These are phyloP conservation scores for Rhodotorula mucilaginosa DNA, from an alignment of 1,284 basidiomycete genomes.

Conservation along the genomic window DNA sequence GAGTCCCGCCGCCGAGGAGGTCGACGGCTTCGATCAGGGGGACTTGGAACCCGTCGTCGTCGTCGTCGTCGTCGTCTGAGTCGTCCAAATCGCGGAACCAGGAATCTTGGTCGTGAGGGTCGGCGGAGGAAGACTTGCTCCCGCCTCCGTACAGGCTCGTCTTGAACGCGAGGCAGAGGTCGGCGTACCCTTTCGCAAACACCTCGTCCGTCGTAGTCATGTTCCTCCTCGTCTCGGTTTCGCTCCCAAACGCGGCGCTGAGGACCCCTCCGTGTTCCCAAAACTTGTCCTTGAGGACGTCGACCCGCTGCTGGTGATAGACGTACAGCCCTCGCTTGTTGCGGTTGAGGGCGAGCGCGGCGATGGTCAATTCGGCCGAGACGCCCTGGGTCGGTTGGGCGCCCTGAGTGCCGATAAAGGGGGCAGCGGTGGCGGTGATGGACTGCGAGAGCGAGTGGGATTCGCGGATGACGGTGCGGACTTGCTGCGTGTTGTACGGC, in stretches of 20 bases:
- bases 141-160: slow-evolving; percentile 46
- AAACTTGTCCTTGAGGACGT: slow-evolving; percentile 77
- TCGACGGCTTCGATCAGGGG: slow-evolving; percentile 57
- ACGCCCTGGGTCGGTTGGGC: slow-evolving; percentile 49
- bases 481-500: slow-evolving; percentile 87
- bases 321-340: slow-evolving; percentile 92
- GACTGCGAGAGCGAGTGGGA: slow-evolving; percentile 73
- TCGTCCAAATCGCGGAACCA: too few species aligned
- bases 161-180: slow-evolving; percentile 77
- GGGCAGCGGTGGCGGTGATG: slow-evolving; percentile 48
- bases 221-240: slow-evolving; percentile 65
- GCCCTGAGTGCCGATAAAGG: slow-evolving; percentile 52
- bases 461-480: slow-evolving; percentile 82
- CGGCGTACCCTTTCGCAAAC: slow-evolving; percentile 78
- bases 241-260: slow-evolving; percentile 67
- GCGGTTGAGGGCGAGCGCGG: slow-evolving; percentile 79
- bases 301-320: slow-evolving; percentile 80
- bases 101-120: background rate
- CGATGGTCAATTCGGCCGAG: slow-evolving; percentile 63
- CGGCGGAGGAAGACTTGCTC: too few species aligned
- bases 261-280: slow-evolving; percentile 92
- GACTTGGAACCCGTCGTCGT: slow-evolving; percentile 41
- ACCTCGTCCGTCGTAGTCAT: slow-evolving; percentile 87
- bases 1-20: slow-evolving; percentile 68
- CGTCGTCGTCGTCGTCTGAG: slow-evolving; percentile 51